Evolutionary conservation across 106 monocot species (phyloP).

Genomic region (Allium fistulosum): DNA sequence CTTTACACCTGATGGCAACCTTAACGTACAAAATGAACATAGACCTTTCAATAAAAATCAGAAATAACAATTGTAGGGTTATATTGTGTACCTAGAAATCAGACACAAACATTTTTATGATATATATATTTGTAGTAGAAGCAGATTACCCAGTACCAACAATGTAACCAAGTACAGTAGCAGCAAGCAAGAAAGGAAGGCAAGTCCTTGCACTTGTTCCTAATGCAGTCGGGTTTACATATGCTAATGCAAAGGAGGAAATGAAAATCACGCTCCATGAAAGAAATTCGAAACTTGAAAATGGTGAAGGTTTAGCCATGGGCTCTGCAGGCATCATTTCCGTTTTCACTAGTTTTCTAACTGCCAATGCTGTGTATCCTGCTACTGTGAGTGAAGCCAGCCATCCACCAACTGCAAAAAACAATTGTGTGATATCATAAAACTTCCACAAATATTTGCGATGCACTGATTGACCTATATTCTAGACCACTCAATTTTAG

Average conservation of each 20-base stretch:
- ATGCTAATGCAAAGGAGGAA: constrained; percentile 55
- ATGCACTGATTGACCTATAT: too few species aligned
- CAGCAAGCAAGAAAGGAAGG: constrained; percentile 85
- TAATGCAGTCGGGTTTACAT: constrained; percentile 50
- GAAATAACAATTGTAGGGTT: background rate
- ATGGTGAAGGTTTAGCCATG: constrained; percentile 81
- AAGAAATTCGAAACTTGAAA: constrained; percentile 49
- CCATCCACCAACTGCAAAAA: constrained; percentile 80
- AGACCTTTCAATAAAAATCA: background rate
- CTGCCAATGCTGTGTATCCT: constrained; percentile 75
- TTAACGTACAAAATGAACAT: constrained; percentile 8
- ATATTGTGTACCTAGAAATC: background rate
- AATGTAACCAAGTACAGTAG: constrained; percentile 84
- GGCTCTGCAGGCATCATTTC: constrained; percentile 86
- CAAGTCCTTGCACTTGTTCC: constrained; percentile 84
- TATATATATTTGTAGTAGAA: background rate
- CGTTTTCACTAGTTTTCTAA: constrained; percentile 81
- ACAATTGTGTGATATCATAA: background rate
- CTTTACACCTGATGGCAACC: constrained; percentile 64
- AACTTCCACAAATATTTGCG: too few species aligned
- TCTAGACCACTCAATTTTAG: too few species aligned
- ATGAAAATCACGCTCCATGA: constrained; percentile 62
- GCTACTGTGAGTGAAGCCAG: constrained; percentile 86
- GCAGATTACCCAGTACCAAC: constrained; percentile 80
- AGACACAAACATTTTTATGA: background rate